phyloP scores from a whole-genome alignment of 2,329 filamentous ascomycete species.

The Blastomyces gilchristii region DNA sequence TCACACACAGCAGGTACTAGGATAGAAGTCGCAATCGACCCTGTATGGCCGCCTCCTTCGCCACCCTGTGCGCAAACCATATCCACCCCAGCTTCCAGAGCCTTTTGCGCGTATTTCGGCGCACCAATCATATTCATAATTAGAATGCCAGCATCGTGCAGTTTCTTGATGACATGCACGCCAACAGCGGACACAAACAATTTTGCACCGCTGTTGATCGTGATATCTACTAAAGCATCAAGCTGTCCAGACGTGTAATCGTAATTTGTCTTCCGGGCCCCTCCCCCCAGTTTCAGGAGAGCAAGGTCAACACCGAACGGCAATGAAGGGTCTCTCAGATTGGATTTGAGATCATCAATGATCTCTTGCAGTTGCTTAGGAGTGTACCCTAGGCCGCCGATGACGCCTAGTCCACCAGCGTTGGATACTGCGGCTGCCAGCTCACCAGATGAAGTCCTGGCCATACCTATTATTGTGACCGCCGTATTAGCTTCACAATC shows the following conservation, averaged over 20 bases:
- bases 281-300: constrained; percentile 77
- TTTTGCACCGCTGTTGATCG: constrained; percentile 66
- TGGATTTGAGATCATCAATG: constrained; percentile 74
- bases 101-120: constrained; percentile 81
- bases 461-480: constrained; percentile 72
- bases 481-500: constrained; percentile 62
- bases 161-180: constrained; percentile 60
- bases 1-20: constrained; percentile 80
- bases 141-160: constrained; percentile 68
- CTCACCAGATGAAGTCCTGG: constrained; percentile 63
- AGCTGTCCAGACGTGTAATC: constrained; percentile 87
- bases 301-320: constrained; percentile 88
- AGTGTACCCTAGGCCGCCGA: constrained; percentile 56
- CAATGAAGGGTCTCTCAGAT: constrained; percentile 54
- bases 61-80: constrained; percentile 85
- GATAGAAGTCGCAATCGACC: constrained; percentile 73
- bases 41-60: constrained; percentile 90
- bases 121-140: constrained; percentile 98
- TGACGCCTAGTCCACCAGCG: constrained; percentile 63
- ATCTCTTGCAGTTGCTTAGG: constrained; percentile 65
- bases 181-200: constrained; percentile 83
- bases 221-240: constrained; percentile 76
- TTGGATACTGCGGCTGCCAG: constrained; percentile 82
- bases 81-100: constrained; percentile 73
- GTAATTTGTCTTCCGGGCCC: constrained; percentile 80